Base-by-base conservation (phyloP, 2,329 filamentous ascomycete genomes). In the Monilinia fructigena region DNA sequence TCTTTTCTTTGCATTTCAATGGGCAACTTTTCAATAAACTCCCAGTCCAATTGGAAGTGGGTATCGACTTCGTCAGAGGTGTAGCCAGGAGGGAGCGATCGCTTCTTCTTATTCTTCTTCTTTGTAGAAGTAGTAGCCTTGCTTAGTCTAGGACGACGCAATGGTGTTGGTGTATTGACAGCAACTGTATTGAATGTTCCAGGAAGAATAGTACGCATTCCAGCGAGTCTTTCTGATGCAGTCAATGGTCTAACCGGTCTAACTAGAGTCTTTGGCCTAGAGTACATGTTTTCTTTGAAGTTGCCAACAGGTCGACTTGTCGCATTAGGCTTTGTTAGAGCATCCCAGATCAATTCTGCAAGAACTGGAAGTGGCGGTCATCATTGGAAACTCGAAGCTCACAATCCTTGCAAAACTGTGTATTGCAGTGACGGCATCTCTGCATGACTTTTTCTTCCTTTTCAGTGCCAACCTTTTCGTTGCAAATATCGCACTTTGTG, bases 401-500 rank as follows among this genome's bases (percentile, higher is more conserved):
- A 12, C 63, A 65, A 2, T 28, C 35, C 31, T 42, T 45, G 8
- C 55, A 56, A 3, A 65, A 65, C 8, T 65, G 63, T 2, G 14
- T 52, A 3, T 65, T 65, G 2, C 63, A 65, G 16, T 31, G 7
- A 6, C 8, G 18, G 18, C 63, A 65, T 23, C 63, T 23, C 35
- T 65, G 63, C 42, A 65, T 47, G 5, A 65, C 63, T 16, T 53
- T 58, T 0, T 23, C 23, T 0, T 60, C 45, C 16, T 20, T n/a
- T 38, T 50, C 31, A n/a, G 45, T 12, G 2, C 35, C 31, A 8
- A 50, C 45, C n/a, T 60, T 60, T 0, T 60, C 10, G n/a, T 50
- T 50, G 23, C 63, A 65, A 18, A 53, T 23, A 23, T 65, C 63
- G 23, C 63, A 65, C n/a, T 65, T 65, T 2, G 63, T 58, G 5